These are phyloP conservation scores for Biscutella laevigata DNA, from an alignment of 441 rosid species.

Conservation along the genomic window DNA sequence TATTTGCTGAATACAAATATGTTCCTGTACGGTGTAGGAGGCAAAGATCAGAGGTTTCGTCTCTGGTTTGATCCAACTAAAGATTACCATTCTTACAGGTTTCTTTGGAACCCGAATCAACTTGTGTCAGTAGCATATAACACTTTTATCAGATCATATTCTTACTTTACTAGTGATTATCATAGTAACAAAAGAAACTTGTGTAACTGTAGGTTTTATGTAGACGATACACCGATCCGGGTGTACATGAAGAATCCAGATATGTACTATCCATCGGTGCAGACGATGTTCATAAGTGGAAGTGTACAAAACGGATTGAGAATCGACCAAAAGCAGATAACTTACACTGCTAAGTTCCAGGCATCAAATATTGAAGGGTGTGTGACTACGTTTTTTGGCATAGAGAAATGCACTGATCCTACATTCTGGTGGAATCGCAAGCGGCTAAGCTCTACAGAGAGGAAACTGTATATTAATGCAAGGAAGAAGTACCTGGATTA, in stretches of 20 bases:
- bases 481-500: conserved; percentile 24
- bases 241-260: conserved; percentile 23
- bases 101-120: conserved; percentile 32
- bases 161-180: background rate
- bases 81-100: conserved; percentile 31
- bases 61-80: conserved; percentile 44
- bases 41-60: conserved; percentile 31
- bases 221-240: conserved; percentile 30
- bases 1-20: conserved; percentile 36
- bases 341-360: conserved; percentile 31
- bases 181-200: background rate
- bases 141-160: background rate
- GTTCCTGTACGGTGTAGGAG: conserved; percentile 27
- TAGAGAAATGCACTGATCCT: conserved; percentile 16
- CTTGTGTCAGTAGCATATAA: conserved; percentile 23
- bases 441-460: conserved; percentile 20
- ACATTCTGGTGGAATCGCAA: conserved; percentile 27
- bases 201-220: conserved; percentile 25
- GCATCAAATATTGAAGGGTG: conserved; percentile 30
- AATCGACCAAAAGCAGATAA: conserved; percentile 21
- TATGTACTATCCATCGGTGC: conserved; percentile 22
- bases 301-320: conserved; percentile 16
- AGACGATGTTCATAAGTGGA: conserved; percentile 30
- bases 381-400: background rate
- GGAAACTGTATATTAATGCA: conserved; percentile 7